Conservation (phyloP, 208 protist species). For the Wallacemonas sp. region DNA sequence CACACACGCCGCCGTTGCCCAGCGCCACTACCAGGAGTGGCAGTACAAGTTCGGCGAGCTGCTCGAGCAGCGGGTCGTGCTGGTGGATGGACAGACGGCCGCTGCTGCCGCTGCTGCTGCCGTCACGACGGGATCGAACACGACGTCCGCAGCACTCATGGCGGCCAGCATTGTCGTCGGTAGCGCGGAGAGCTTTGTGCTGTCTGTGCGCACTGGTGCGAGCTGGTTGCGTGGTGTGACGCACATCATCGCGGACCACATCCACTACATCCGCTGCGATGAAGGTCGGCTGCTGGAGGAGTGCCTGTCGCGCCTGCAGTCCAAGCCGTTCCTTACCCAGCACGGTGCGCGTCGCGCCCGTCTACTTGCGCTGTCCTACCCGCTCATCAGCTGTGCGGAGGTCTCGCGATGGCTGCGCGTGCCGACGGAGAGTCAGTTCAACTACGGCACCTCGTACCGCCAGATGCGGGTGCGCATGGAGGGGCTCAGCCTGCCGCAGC, state of each 20-base stretch:
- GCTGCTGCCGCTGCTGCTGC: background rate
- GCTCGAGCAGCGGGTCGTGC: conserved; percentile 59
- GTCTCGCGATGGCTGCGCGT: conserved; percentile 87
- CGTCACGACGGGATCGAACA: background rate
- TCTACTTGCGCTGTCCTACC: conserved; percentile 83
- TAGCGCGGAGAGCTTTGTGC: conserved; percentile 46
- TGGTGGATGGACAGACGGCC: conserved; percentile 23
- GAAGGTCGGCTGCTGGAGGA: conserved; percentile 82
- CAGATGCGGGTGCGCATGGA: conserved; percentile 68
- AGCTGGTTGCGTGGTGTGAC: conserved; percentile 55
- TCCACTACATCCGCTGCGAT: conserved; percentile 77
- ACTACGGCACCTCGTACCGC: conserved; percentile 78
- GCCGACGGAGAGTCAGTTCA: conserved; percentile 56
- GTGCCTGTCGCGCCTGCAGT: conserved; percentile 76
- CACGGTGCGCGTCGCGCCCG: conserved; percentile 52
- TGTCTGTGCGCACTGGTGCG: conserved; percentile 47
- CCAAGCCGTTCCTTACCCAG: conserved; percentile 60
- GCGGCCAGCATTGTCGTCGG: conserved; percentile 65
- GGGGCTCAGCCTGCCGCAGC: conserved; percentile 37
- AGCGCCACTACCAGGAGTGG: conserved; percentile 80
- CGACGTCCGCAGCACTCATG: conserved; percentile 16
- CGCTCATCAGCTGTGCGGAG: conserved; percentile 80
- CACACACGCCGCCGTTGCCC: conserved; percentile 59
- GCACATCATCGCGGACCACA: conserved; percentile 81
- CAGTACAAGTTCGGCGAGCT: conserved; percentile 77